Conservation (phyloP, 345 rosid genomes). For the Eutrema yunnanense region DNA sequence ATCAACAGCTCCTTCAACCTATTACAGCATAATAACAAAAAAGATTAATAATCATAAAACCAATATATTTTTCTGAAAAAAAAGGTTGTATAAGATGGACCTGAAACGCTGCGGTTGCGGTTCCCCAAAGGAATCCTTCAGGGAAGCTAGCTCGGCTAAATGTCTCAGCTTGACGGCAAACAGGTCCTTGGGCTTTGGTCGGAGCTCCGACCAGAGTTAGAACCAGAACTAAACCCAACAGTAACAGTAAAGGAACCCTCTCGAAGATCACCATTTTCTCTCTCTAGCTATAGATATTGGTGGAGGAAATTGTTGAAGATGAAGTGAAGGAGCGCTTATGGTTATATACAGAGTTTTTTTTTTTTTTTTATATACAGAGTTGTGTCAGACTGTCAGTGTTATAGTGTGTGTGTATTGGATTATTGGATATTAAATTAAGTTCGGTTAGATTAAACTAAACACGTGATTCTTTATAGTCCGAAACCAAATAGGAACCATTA, state of each 20-base stretch:
- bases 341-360: slow-evolving; percentile 4
- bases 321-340: neutral
- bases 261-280: slow-evolving; percentile 17
- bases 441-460: neutral
- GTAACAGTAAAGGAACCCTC: slow-evolving; percentile 11
- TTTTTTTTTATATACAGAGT: neutral
- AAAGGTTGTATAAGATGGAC: neutral
- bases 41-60: neutral
- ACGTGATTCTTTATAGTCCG: neutral
- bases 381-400: neutral
- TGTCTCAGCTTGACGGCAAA: slow-evolving; percentile 5
- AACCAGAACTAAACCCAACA: slow-evolving; percentile 23
- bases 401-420: neutral
- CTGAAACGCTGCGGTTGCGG: slow-evolving; percentile 31
- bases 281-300: neutral
- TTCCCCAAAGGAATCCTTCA: slow-evolving; percentile 28
- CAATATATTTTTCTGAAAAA: no score
- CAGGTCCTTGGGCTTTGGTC: slow-evolving; percentile 24
- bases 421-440: neutral
- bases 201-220: slow-evolving; percentile 16
- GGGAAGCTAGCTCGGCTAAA: slow-evolving; percentile 30
- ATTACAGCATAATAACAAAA: neutral
- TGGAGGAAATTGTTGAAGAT: slow-evolving; percentile 2
- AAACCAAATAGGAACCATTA: no score
- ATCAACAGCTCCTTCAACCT: slow-evolving; percentile 31